Percentiles rank a stretch among this genome's conserved stretches.
These are phyloP conservation scores for Zygoascus hellenicus DNA, from an alignment of 1,139 yeast species.

Conservation along the genomic window DNA sequence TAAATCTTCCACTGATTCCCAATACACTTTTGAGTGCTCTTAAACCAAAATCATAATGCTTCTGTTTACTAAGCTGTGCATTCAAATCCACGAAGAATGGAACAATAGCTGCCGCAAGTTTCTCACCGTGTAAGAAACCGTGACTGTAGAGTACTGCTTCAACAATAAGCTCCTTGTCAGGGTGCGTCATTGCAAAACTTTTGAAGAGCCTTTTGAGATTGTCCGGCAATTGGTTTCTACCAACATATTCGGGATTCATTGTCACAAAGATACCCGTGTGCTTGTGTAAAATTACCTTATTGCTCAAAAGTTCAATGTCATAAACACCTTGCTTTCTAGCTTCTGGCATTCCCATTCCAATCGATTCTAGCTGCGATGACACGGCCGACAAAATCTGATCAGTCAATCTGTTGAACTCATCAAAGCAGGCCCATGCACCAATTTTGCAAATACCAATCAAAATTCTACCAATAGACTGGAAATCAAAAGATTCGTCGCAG, in stretches of 20 bases:
- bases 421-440: slow-evolving; percentile 96
- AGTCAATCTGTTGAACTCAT: slow-evolving; percentile 83
- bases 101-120: slow-evolving; percentile 48
- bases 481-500: slow-evolving; percentile 88
- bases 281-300: slow-evolving; percentile 38
- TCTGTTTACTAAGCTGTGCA: slow-evolving; percentile 43
- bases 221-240: slow-evolving; percentile 79
- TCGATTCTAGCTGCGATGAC: slow-evolving; percentile 71
- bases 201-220: slow-evolving; percentile 76
- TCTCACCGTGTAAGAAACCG: slow-evolving; percentile 52
- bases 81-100: slow-evolving; percentile 48
- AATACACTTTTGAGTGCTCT: slow-evolving; percentile 70
- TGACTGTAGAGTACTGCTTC: slow-evolving; percentile 69
- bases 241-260: slow-evolving; percentile 87
- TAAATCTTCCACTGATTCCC: slow-evolving; percentile 51
- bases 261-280: slow-evolving; percentile 75
- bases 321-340: background rate
- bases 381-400: slow-evolving; percentile 74
- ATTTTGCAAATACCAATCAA: slow-evolving; percentile 77
- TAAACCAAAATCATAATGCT: slow-evolving; percentile 87
- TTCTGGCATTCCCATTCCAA: slow-evolving; percentile 41
- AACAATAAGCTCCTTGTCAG: slow-evolving; percentile 65
- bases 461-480: slow-evolving; percentile 71
- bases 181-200: slow-evolving; percentile 65
- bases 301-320: slow-evolving; percentile 47